Percentiles rank a stretch among this genome's conserved stretches.
Evolutionary conservation across 2,329 filamentous ascomycete genomes (phyloP).

Genomic region (Exophiala viscosa): DNA sequence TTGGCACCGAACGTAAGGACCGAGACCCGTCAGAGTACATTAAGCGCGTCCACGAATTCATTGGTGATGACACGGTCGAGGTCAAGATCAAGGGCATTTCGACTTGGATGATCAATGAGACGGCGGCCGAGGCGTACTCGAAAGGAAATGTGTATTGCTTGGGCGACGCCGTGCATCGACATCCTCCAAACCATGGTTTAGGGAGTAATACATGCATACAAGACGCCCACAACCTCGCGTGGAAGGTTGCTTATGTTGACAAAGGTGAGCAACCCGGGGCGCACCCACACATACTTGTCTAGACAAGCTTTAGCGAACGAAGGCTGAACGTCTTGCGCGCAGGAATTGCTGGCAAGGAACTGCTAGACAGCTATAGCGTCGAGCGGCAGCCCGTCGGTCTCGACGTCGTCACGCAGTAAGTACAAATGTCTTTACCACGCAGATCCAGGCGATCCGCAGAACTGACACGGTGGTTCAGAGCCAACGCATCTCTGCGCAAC

Average conservation of each 20-base stretch:
- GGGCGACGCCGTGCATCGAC: slow-evolving; percentile 37
- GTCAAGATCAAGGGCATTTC: slow-evolving; percentile 51
- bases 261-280: slow-evolving; percentile 28
- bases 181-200: slow-evolving; percentile 35
- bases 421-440: slow-evolving; percentile 52
- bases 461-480: slow-evolving; percentile 44
- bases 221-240: slow-evolving; percentile 37
- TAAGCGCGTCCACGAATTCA: slow-evolving; percentile 45
- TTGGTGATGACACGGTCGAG: slow-evolving; percentile 52
- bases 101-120: slow-evolving; percentile 61
- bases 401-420: slow-evolving; percentile 44
- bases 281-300: slow-evolving; percentile 8
- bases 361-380: slow-evolving; percentile 35
- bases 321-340: slow-evolving; percentile 24
- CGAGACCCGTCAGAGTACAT: slow-evolving; percentile 48
- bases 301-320: no score
- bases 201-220: slow-evolving; percentile 38
- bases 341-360: slow-evolving; percentile 10
- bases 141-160: slow-evolving; percentile 44
- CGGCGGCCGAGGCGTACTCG: slow-evolving; percentile 55
- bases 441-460: slow-evolving; percentile 50
- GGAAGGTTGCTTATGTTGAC: slow-evolving; percentile 35
- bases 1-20: slow-evolving; percentile 34
- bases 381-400: slow-evolving; percentile 35
- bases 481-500: slow-evolving; percentile 55